Evolutionary conservation across 2,329 filamentous ascomycete species (phyloP), one percentile per base, ranked within the genome.

Genomic region (Sporothrix luriei): DNA sequence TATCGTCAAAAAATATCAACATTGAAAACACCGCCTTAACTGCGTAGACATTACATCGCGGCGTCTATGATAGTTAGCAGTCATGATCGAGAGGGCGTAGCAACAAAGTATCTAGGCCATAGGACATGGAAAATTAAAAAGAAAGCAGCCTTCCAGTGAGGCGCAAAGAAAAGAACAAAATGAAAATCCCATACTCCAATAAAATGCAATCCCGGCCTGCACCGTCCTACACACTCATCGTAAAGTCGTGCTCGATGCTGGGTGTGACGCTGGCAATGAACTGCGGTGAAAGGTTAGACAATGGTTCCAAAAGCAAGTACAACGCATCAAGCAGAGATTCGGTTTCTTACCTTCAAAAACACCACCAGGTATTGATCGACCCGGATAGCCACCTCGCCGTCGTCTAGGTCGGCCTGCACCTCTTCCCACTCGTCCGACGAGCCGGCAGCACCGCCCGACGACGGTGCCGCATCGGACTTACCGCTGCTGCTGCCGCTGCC

Each of bases 351-450:
- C 86, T 95, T 95, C 71, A 95, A 82, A 79, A 95, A 95, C 4
- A 95, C 92, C 16, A 95, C 90, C 38, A 95, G 83, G 76, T 95
- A 95, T 80, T 95, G 92, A 76, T 96, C 92, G n/a, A 94, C 91
- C 19, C 92, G 85, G 73, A 94, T 94, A 33, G 91, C 91, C 49
- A 91, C 89, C 77, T 93, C 91, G 54, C 84, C 80, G 40, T 93
- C 91, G 69, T 91, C 89, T 59, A 83, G 84, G 61, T 88, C 86
- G 64, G 86, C 83, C 74, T 86, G 80, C 3, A 90, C 84, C 73
- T 90, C 87, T 76, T 90, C 88, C 88, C 88, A 90, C 75, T 89
- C 88, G 72, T 90, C 85, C 48, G 79, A 82, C 61, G 83, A 80
- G 71, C 78, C 79, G 73, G 82, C 83, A 73, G 82, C 83, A 72